Evolutionary conservation across 805 yeast species (phyloP).

Genomic region (Wickerhamomyces chambardii): DNA sequence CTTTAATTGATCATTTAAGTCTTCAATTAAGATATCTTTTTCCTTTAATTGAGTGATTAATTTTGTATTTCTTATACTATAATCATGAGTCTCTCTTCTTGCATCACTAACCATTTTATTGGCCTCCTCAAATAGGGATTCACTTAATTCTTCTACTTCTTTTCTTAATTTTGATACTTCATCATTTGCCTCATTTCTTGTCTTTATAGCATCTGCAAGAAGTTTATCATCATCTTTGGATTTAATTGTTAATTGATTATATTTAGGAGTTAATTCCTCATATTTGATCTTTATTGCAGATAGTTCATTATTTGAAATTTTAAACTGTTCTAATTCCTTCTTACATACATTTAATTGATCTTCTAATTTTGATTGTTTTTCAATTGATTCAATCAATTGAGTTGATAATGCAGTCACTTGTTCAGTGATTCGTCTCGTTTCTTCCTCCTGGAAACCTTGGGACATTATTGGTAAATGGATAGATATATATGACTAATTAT

Average conservation of each 20-base stretch:
- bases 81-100: constrained; percentile 52
- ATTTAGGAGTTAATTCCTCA: constrained; percentile 21
- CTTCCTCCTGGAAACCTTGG: constrained; percentile 18
- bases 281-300: constrained; percentile 16
- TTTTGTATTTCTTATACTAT: constrained; percentile 49
- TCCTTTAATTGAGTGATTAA: constrained; percentile 49
- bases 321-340: constrained; percentile 23
- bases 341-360: constrained; percentile 32
- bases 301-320: constrained; percentile 11
- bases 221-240: too few species aligned
- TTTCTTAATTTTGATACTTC: constrained; percentile 53
- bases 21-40: constrained; percentile 56
- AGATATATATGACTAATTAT: not conserved
- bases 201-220: constrained; percentile 20
- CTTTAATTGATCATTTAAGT: constrained; percentile 56
- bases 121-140: constrained; percentile 75
- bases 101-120: constrained; percentile 80
- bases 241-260: constrained; percentile 23
- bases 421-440: constrained; percentile 34
- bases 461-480: not conserved
- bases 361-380: constrained; percentile 46
- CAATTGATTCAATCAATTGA: constrained; percentile 49
- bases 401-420: constrained; percentile 53
- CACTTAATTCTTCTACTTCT: constrained; percentile 76
- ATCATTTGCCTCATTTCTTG: constrained; percentile 41